Evolutionary conservation across 192 early-diverging fungal genomes (phyloP).

Genomic region (Gryganskiella cystojenkinii): DNA sequence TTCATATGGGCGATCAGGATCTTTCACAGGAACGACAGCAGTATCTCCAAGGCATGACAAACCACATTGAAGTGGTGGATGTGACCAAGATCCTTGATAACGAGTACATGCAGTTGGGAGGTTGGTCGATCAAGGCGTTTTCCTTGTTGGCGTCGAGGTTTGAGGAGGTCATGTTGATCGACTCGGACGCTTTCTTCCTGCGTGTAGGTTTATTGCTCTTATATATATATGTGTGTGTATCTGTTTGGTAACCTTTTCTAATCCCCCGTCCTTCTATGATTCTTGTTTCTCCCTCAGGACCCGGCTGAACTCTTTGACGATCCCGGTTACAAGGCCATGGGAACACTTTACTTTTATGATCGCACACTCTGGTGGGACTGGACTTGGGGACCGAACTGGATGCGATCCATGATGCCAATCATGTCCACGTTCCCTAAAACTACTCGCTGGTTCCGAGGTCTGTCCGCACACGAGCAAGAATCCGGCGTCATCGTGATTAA

Average conservation of each 20-base stretch:
- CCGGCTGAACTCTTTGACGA: constrained; percentile 62
- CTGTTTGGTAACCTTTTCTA: constrained; percentile 57
- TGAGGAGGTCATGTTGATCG: constrained; percentile 71
- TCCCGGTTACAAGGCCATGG: constrained; percentile 51
- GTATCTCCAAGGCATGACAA: constrained; percentile 36
- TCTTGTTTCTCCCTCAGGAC: constrained; percentile 11
- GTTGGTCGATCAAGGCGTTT: constrained; percentile 78
- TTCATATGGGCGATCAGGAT: constrained; percentile 60
- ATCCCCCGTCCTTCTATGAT: constrained; percentile 29
- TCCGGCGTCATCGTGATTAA: constrained; percentile 67
- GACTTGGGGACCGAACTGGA: constrained; percentile 50
- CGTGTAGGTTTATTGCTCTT: constrained; percentile 41
- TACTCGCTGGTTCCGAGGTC: constrained; percentile 45
- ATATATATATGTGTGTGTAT: constrained; percentile 55
- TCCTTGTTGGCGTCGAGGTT: constrained; percentile 70
- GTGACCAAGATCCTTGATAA: constrained; percentile 53
- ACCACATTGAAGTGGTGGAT: constrained; percentile 44
- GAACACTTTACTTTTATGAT: constrained; percentile 67
- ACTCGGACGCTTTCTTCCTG: constrained; percentile 76
- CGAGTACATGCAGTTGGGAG: constrained; percentile 54
- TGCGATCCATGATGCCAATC: constrained; percentile 57
- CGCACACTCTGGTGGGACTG: constrained; percentile 56
- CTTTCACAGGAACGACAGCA: constrained; percentile 35
- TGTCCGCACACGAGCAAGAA: constrained; percentile 65
- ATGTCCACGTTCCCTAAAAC: constrained; percentile 40